Evolutionary conservation across 352 stramenopile species (phyloP), one percentile per base, ranked within the genome.

Genomic region (Phytophthora meadii): DNA sequence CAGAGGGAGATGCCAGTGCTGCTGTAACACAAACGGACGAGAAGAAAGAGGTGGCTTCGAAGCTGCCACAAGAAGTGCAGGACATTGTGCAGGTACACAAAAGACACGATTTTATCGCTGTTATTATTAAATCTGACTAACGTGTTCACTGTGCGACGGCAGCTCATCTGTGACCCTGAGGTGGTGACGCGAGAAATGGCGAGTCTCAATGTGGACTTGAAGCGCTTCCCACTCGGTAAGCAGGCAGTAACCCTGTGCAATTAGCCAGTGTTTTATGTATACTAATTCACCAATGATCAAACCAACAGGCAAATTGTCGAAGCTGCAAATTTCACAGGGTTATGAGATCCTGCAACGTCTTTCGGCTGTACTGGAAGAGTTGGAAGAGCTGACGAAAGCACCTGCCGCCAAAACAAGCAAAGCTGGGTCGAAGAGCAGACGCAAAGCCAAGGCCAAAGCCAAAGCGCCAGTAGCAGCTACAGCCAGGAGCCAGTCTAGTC

Each of bases 251-350:
- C 4, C 5, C 2, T 42, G 37, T 19, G 8, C 11, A 39, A 30
- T 27, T 14, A 17, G 11, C 19, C 6, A 14, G n/a, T 11, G 11
- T n/a, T 34, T 19, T 19, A 19, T 28, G 5, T 32, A n/a, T 8
- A 27, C 36, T 65, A 53, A 59, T 34, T 27, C 15, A 11, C 10
- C 10, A 11, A 34, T 36, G 9, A 36, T 36, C 30, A 8, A 19
- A 17, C 46, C 45, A 50, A 28, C 39, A 81, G 69, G 72, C 5
- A 77, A 72, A 42, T 51, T 88, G 6, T 88, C 82, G 0, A 87
- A 87, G 49, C 30, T 75, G 7, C 80, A 91, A 56, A 88, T 91
- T 54, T 82, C 78, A 1, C 78, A 84, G 47, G 82, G 80, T 5
- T 89, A 89, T 53, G 45, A 65, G 5, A 77, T 89, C 36, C 36